Percentiles rank a stretch among this genome's conserved stretches.
These are phyloP conservation scores for Nicotiana noctiflora DNA, from an alignment of 257 asterid species.

Conservation along the genomic window DNA sequence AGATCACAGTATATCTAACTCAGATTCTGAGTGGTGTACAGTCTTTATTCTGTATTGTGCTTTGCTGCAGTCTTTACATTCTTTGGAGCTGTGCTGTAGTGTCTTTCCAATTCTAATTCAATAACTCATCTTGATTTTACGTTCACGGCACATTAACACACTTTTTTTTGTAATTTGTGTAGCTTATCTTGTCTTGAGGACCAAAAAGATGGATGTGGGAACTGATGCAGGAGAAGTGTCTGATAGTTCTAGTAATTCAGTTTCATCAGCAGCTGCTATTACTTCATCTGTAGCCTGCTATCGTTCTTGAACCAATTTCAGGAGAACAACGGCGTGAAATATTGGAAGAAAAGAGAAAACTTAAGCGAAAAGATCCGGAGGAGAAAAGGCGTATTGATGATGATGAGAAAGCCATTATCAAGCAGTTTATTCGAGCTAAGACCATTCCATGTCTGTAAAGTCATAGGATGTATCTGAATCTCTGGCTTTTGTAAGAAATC, in stretches of 20 bases:
- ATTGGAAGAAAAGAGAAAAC: conserved; percentile 8
- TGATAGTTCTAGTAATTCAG: not conserved
- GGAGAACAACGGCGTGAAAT: not conserved
- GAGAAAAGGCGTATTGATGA: conserved; percentile 9
- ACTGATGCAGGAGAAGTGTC: not conserved
- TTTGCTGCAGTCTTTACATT: not conserved
- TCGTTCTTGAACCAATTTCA: conserved; percentile 8
- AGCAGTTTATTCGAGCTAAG: conserved; percentile 5
- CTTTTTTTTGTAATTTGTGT: not conserved
- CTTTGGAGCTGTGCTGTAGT: not conserved
- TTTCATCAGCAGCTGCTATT: not conserved
- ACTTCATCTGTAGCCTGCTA: not conserved
- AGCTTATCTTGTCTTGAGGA: conserved; percentile 9
- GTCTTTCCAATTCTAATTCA: not conserved
- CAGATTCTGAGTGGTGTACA: not conserved
- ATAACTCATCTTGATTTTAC: not conserved
- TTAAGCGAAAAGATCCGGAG: not conserved
- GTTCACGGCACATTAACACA: not conserved
- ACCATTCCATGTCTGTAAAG: not conserved
- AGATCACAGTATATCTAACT: not conserved
- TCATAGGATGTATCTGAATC: not conserved
- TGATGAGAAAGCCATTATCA: conserved; percentile 8
- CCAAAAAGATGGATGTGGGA: not conserved
- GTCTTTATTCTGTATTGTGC: not conserved
- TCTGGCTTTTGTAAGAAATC: not conserved